Percentiles rank a stretch among this genome's conserved stretches.
Conservation (phyloP, 2,329 filamentous ascomycete genomes). For the Penicillium rolfsii region DNA sequence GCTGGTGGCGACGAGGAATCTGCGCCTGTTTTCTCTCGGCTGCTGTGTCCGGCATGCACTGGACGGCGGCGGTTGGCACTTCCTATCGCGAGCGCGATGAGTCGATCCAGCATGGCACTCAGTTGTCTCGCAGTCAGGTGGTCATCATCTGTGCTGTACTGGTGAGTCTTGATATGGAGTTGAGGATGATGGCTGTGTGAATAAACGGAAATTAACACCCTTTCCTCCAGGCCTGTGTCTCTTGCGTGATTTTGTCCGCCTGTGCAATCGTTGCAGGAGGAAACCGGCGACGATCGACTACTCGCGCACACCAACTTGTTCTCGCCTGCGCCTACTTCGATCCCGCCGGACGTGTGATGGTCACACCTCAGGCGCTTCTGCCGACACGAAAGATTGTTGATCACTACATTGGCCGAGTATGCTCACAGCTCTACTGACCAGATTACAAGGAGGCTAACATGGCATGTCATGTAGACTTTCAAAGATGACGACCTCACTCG, state of each 20-base stretch:
- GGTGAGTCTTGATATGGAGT: slow-evolving; percentile 50
- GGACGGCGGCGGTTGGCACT: slow-evolving; percentile 75
- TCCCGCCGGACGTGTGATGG: slow-evolving; percentile 49
- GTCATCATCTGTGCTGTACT: slow-evolving; percentile 74
- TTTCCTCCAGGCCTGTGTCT: slow-evolving; percentile 58
- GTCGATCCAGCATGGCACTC: slow-evolving; percentile 43
- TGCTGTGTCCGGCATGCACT: slow-evolving; percentile 86
- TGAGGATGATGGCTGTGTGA: not conserved
- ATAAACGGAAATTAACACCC: slow-evolving; percentile 12
- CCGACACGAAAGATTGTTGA: slow-evolving; percentile 72
- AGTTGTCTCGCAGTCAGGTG: slow-evolving; percentile 64
- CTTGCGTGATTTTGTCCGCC: slow-evolving; percentile 62
- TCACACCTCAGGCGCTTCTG: slow-evolving; percentile 49
- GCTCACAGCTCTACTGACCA: slow-evolving; percentile 12
- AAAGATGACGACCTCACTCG: slow-evolving; percentile 75
- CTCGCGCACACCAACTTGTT: slow-evolving; percentile 64
- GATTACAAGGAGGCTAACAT: slow-evolving; percentile 19
- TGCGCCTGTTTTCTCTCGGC: slow-evolving; percentile 70
- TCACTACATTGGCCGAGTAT: slow-evolving; percentile 69
- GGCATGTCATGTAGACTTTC: slow-evolving; percentile 47
- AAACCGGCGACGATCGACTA: slow-evolving; percentile 58
- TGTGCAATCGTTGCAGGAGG: slow-evolving; percentile 60
- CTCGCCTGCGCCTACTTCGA: slow-evolving; percentile 52
- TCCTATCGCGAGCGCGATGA: slow-evolving; percentile 62
- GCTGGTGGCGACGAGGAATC: slow-evolving; percentile 72